Conservation (phyloP, 148 eudicot species). For the Amaranthus cruentus region DNA sequence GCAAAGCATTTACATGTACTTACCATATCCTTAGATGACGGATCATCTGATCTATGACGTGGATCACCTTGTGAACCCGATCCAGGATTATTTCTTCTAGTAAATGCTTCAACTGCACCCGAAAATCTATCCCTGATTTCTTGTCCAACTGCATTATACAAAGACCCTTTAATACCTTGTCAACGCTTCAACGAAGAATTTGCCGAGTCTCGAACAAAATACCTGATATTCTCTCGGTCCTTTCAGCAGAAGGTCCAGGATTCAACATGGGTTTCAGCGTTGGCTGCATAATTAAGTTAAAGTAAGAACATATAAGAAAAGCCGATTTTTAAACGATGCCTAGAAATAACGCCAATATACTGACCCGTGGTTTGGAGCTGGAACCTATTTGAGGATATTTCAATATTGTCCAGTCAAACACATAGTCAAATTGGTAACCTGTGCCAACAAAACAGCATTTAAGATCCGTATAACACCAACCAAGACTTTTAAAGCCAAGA, state of each 20-base stretch:
- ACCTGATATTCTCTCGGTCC: constrained; percentile 71
- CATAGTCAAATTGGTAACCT: constrained; percentile 98
- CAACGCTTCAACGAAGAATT: neutral
- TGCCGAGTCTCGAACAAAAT: neutral
- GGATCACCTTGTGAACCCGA: constrained; percentile 60
- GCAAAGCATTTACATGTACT: constrained; percentile 6
- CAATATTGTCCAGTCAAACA: constrained; percentile 96
- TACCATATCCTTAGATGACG: constrained; percentile 72
- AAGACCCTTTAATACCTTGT: neutral
- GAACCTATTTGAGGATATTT: constrained; percentile 96
- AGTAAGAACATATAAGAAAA: constrained; percentile 1
- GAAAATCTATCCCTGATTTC: constrained; percentile 69
- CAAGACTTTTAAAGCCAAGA: neutral
- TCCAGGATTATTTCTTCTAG: constrained; percentile 54
- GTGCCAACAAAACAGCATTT: constrained; percentile 17
- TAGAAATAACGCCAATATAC: constrained; percentile 18
- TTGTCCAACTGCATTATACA: constrained; percentile 43
- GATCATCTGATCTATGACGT: constrained; percentile 54
- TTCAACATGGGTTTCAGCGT: constrained; percentile 49
- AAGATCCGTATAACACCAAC: neutral
- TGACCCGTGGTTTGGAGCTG: constrained; percentile 73
- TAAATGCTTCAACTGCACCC: constrained; percentile 73
- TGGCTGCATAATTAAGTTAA: constrained; percentile 43
- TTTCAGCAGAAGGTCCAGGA: constrained; percentile 77
- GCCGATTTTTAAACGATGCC: neutral